Evolutionary conservation across 164 flowering plant genomes (phyloP), one percentile per base, ranked within the genome.

Genomic region (Aristolochia californica): DNA sequence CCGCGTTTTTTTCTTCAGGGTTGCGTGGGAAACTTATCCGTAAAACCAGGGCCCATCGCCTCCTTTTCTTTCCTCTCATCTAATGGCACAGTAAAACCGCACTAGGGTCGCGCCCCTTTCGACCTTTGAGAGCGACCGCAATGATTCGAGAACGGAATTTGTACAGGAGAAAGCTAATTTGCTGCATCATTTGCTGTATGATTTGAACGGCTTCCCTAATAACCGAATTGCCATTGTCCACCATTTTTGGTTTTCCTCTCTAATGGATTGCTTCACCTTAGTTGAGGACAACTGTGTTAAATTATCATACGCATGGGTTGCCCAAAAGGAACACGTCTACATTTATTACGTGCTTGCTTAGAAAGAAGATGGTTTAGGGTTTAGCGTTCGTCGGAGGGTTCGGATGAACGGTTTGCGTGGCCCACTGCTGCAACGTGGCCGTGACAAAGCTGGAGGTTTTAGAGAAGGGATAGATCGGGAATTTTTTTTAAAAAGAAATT

Each of bases 1-100:
- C 40, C 40, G 40, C 40, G 7, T 34, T 34, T 34, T 47, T 17
- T 17, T 17, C 50, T 17, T 5, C 22, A 5, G n/a, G 50, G 50
- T 17, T 47, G 50, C 22, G 34, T 34, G 40, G 24, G 43, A 51
- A 52, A 43, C 74, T 71, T 71, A 71, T 71, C 74, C 60, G 44
- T 27, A 57, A 56, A 53, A 5, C 40, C 5, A 27, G 61, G 59
- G n/a, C 38, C 66, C 64, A 1, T 30, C 1, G 20, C 1, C 11
- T 22, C 10, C 54, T 48, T 56, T 45, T 23, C 28, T 26, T 26
- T 58, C 52, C 28, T n/a, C 47, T 16, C 53, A 56, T 63, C 59
- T 34, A 40, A 28, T 43, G 17, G 20, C 58, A 67, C 71, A 56
- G 71, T 48, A 38, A 45, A 70, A 61, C 45, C 62, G 43, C 70